phyloP scores from a whole-genome alignment of 1,284 basidiomycete species.

The Trichosporon ovoides region DNA sequence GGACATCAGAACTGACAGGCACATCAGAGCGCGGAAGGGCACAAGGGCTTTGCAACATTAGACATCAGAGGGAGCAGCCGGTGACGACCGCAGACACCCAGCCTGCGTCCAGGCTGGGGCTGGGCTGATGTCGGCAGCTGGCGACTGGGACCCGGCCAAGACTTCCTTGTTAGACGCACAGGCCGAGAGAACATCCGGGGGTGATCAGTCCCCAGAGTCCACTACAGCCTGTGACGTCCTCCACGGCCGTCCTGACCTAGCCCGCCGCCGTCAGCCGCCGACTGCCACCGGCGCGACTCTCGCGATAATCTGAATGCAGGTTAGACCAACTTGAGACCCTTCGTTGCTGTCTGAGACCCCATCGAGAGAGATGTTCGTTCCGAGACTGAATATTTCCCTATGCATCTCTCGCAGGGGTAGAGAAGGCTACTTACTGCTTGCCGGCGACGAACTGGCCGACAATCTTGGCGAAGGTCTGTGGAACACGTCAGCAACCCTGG shows the following conservation, averaged over 20 bases:
- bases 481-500: slow-evolving; percentile 1
- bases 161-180: too few species aligned
- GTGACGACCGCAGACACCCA: neutral
- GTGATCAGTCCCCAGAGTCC: slow-evolving; percentile 2
- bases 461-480: slow-evolving; percentile 42
- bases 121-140: neutral
- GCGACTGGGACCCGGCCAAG: neutral
- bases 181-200: neutral
- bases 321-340: neutral
- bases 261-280: neutral
- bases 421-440: slow-evolving; percentile 32
- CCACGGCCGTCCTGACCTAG: neutral
- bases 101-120: neutral
- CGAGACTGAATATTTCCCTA: neutral
- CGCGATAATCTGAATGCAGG: neutral
- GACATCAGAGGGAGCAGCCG: neutral
- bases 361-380: neutral
- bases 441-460: slow-evolving; percentile 43
- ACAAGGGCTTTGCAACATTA: slow-evolving; percentile 4
- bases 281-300: neutral
- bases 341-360: neutral
- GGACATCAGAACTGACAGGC: neutral
- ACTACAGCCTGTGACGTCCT: neutral
- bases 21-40: neutral
- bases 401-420: neutral